phyloP scores from a whole-genome alignment of 2,329 filamentous ascomycete genomes.

The Bipolaris cookei region DNA sequence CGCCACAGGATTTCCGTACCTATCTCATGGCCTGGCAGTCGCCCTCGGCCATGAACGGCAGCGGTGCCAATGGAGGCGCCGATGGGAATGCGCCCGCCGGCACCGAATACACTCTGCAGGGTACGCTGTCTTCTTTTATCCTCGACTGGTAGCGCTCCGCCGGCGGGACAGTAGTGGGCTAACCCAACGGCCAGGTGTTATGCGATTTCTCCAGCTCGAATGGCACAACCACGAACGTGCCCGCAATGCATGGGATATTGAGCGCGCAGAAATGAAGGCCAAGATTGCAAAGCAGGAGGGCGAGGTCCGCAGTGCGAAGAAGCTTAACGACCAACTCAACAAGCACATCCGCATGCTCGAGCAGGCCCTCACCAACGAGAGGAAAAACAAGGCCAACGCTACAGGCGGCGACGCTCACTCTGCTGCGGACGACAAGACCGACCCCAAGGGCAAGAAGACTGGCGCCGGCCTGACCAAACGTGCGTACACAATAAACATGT shows the following conservation, averaged over 20 bases:
- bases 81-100: conserved; percentile 62
- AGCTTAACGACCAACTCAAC: conserved; percentile 84
- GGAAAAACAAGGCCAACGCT: conserved; percentile 67
- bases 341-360: conserved; percentile 92
- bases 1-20: conserved; percentile 27
- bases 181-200: conserved; percentile 70
- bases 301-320: conserved; percentile 82
- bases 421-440: conserved; percentile 49
- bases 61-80: conserved; percentile 58
- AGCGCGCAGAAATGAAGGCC: conserved; percentile 98
- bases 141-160: conserved; percentile 5
- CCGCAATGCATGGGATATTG: conserved; percentile 98
- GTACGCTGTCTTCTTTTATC: conserved; percentile 49
- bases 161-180: conserved; percentile 19
- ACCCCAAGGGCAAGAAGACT: conserved; percentile 46
- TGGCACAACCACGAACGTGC: conserved; percentile 99
- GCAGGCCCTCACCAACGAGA: conserved; percentile 82
- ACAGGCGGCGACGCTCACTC: conserved; percentile 59
- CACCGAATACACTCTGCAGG: conserved; percentile 75
- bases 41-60: conserved; percentile 66
- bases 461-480: conserved; percentile 35
- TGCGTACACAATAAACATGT: conserved; percentile 15
- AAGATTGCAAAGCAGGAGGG: conserved; percentile 95
- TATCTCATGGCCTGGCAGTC: conserved; percentile 72
- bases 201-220: conserved; percentile 98